phyloP scores from a whole-genome alignment of 2,329 filamentous ascomycete species.

The Alternaria tenuissima region DNA sequence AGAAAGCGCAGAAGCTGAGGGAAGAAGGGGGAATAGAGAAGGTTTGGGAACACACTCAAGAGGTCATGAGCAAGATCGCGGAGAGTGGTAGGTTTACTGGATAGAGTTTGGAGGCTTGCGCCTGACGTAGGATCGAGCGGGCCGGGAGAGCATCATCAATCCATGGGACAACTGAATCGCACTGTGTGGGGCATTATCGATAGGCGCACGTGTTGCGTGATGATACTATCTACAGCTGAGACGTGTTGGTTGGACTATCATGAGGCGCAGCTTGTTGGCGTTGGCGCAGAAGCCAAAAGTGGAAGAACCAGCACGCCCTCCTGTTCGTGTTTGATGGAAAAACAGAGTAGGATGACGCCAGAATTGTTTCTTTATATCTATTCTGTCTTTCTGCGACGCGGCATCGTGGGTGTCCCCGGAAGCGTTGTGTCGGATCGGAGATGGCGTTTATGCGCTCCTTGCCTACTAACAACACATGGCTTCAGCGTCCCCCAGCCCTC shows the following conservation, averaged over 20 bases:
- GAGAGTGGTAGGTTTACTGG: conserved; percentile 5
- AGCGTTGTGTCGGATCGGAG: conserved; percentile 6
- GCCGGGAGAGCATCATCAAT: background rate
- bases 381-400: conserved; percentile 15
- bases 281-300: background rate
- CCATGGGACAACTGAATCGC: background rate
- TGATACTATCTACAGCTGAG: background rate
- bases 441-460: conserved; percentile 26
- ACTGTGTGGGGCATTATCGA: conserved; percentile 12
- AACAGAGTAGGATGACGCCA: background rate
- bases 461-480: conserved; percentile 7
- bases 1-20: conserved; percentile 27
- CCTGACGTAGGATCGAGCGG: conserved; percentile 2
- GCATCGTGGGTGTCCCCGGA: conserved; percentile 24
- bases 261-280: background rate
- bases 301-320: background rate
- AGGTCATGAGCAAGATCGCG: conserved; percentile 42
- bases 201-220: conserved; percentile 8
- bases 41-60: conserved; percentile 44
- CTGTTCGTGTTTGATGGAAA: background rate
- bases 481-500: conserved; percentile 13
- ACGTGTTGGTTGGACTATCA: background rate
- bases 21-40: conserved; percentile 34
- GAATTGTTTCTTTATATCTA: background rate
- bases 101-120: background rate